Evolutionary conservation across 1,284 basidiomycete genomes (phyloP).

Genomic region (Marasmius oreades): DNA sequence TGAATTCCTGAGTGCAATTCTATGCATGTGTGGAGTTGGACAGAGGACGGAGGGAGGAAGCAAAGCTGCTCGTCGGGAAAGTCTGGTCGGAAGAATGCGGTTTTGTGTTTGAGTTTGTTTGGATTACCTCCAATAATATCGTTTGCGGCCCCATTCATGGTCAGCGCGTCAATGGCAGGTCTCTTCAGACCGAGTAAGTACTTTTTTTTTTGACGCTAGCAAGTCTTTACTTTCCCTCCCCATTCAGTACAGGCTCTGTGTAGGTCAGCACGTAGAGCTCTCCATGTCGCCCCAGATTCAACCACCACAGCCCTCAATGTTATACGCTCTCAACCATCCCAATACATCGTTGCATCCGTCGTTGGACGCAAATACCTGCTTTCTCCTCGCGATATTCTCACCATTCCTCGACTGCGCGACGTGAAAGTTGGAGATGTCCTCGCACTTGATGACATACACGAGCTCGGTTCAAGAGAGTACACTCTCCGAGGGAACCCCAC

Average conservation of each 20-base stretch:
- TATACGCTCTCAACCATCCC: conserved; percentile 76
- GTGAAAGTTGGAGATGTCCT: conserved; percentile 84
- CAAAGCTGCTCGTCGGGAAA: conserved; percentile 17
- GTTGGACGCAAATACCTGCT: conserved; percentile 87
- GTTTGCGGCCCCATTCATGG: neutral
- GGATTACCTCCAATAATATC: neutral
- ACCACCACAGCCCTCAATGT: conserved; percentile 56
- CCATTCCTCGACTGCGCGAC: conserved; percentile 83
- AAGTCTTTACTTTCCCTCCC: neutral
- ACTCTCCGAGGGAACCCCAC: conserved; percentile 77
- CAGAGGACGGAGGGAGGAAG: conserved; percentile 34
- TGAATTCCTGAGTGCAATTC: conserved; percentile 84
- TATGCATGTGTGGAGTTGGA: conserved; percentile 71
- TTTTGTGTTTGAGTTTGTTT: neutral
- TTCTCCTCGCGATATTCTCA: conserved; percentile 86
- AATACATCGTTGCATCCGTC: conserved; percentile 90
- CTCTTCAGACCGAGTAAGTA: conserved; percentile 13
- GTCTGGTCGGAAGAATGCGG: conserved; percentile 17
- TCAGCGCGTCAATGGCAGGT: conserved; percentile 5
- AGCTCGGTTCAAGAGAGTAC: conserved; percentile 93
- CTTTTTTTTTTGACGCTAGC: neutral
- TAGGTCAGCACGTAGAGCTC: conserved; percentile 16
- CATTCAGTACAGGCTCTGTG: conserved; percentile 11
- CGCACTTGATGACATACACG: conserved; percentile 83
- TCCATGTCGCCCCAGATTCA: conserved; percentile 34